Conservation (phyloP, 2,329 filamentous ascomycete species). For the Laburnicola sp. region DNA sequence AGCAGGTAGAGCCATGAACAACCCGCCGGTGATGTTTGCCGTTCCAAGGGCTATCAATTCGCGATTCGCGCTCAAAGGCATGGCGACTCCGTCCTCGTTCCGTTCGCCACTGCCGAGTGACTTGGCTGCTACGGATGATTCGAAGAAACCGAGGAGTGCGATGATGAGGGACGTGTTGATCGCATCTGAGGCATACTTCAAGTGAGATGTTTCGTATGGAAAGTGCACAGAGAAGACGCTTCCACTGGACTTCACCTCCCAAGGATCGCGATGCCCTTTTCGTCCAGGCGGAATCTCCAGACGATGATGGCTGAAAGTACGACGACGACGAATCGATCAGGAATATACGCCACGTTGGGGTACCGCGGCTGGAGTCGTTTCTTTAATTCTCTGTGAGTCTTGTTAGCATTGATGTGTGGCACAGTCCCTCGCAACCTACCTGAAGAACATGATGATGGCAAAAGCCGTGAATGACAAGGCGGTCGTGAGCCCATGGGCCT, state of each 20-base stretch:
- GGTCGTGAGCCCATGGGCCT: constrained; percentile 74
- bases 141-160: constrained; percentile 95
- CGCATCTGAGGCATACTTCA: constrained; percentile 80
- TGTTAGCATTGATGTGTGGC: constrained; percentile 15
- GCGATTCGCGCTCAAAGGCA: constrained; percentile 85
- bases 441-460: constrained; percentile 83
- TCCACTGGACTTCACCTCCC: constrained; percentile 79
- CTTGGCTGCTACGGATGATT: constrained; percentile 94
- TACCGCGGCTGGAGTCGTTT: constrained; percentile 76
- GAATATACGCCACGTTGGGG: constrained; percentile 81
- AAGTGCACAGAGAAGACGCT: constrained; percentile 77
- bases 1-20: constrained; percentile 88
- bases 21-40: constrained; percentile 86
- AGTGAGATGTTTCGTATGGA: constrained; percentile 75
- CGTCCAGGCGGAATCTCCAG: constrained; percentile 76
- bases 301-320: constrained; percentile 80
- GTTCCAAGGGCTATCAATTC: constrained; percentile 90
- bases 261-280: constrained; percentile 78
- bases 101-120: constrained; percentile 63
- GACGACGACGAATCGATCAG: constrained; percentile 89
- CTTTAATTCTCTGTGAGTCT: constrained; percentile 69
- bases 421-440: constrained; percentile 56
- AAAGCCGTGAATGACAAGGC: constrained; percentile 80
- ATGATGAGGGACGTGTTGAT: constrained; percentile 93
- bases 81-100: constrained; percentile 68